Evolutionary conservation across 495 filamentous ascomycete genomes (phyloP).

Genomic region (Aspergillus taichungensis): DNA sequence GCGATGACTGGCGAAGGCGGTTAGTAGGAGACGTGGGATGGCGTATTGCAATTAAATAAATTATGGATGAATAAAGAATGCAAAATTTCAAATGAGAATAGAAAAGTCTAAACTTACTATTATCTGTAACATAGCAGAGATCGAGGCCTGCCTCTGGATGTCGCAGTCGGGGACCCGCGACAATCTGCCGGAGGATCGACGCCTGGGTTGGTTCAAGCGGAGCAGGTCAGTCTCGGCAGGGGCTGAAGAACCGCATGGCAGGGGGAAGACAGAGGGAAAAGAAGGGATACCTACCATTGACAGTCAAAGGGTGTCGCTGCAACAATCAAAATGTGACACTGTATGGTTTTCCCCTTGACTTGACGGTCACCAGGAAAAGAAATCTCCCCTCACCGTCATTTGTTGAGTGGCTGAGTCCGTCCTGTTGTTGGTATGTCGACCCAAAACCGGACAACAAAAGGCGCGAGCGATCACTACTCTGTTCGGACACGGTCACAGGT

Average conservation of each 20-base stretch:
- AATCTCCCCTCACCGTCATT: too few species aligned
- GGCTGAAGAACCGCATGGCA: not conserved
- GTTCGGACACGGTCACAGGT: too few species aligned
- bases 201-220: constrained; percentile 31
- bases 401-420: too few species aligned
- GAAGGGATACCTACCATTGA: constrained; percentile 5
- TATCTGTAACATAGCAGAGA: constrained; percentile 89
- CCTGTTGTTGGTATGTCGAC: too few species aligned
- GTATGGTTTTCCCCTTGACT: too few species aligned
- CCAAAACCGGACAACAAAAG: too few species aligned
- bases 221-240: constrained; percentile 15
- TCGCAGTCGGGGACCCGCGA: constrained; percentile 69
- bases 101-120: constrained; percentile 34
- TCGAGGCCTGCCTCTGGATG: constrained; percentile 85
- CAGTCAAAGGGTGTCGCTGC: too few species aligned
- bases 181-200: constrained; percentile 62
- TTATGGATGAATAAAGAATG: not conserved
- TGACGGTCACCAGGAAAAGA: too few species aligned
- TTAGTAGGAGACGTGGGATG: not conserved
- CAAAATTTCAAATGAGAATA: not conserved
- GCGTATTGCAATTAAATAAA: not conserved
- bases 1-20: constrained; percentile 45
- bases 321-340: too few species aligned
- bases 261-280: not conserved
- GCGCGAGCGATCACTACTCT: too few species aligned